phyloP scores from a whole-genome alignment of 75 land plant species.

The Cryptomeria japonica region DNA sequence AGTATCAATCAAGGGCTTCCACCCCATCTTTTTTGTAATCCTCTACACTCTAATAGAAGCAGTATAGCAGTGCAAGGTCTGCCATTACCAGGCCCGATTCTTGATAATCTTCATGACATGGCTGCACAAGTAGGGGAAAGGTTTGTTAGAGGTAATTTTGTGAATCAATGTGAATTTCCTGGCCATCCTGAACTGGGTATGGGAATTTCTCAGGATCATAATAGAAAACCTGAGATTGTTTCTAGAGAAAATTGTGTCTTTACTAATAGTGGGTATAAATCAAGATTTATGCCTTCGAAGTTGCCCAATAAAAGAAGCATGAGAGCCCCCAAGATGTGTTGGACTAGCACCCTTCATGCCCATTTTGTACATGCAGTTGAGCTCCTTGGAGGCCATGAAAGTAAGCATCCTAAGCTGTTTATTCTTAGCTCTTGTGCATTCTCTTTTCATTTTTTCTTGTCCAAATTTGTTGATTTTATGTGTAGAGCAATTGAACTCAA shows the following conservation, averaged over 20 bases:
- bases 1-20: too few species aligned
- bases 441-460: background rate
- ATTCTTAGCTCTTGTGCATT: background rate
- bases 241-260: too few species aligned
- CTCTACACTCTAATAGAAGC: too few species aligned
- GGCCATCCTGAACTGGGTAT: too few species aligned
- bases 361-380: constrained; percentile 91
- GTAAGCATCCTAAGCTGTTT: constrained; percentile 27
- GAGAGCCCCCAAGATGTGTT: constrained; percentile 85
- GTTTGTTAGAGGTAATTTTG: background rate
- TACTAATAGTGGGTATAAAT: too few species aligned
- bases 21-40: too few species aligned
- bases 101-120: background rate
- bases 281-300: too few species aligned
- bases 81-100: background rate
- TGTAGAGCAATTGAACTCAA: background rate
- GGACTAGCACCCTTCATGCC: constrained; percentile 87
- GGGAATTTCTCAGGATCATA: too few species aligned
- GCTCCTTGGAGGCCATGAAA: constrained; percentile 95
- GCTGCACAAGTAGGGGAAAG: background rate
- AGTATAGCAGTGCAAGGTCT: too few species aligned
- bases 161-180: too few species aligned
- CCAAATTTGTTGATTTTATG: background rate
- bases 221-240: too few species aligned
- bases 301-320: constrained; percentile 41